Conservation (phyloP, 192 early-diverging fungal genomes). For the Umbelopsis ramanniana region DNA sequence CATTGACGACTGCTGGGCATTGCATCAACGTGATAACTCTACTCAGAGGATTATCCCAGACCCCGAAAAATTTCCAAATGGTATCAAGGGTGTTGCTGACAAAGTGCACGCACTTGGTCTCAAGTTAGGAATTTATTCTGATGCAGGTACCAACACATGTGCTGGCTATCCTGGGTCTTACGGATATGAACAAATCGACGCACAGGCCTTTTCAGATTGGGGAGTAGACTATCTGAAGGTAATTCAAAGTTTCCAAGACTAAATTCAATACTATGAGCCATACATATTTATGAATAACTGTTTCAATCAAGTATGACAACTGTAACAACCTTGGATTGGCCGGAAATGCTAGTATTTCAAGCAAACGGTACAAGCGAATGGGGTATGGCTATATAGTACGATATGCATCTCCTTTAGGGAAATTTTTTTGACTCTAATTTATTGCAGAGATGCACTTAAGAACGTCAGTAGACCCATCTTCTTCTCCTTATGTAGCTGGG, state of each 20-base stretch:
- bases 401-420: no score
- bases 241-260: background rate
- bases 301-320: slow-evolving; percentile 50
- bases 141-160: slow-evolving; percentile 57
- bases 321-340: slow-evolving; percentile 48
- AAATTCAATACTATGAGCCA: background rate
- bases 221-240: slow-evolving; percentile 64
- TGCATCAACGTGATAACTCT: slow-evolving; percentile 38
- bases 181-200: slow-evolving; percentile 51
- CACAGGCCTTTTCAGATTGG: slow-evolving; percentile 56
- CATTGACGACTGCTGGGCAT: slow-evolving; percentile 64
- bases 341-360: slow-evolving; percentile 5
- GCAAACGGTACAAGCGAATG: slow-evolving; percentile 38
- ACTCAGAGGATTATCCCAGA: slow-evolving; percentile 38
- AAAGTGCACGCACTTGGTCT: slow-evolving; percentile 47
- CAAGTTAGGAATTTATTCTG: slow-evolving; percentile 44
- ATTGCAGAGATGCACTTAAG: slow-evolving; percentile 46
- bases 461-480: slow-evolving; percentile 49
- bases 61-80: slow-evolving; percentile 52
- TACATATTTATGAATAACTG: background rate
- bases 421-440: background rate
- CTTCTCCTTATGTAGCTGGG: slow-evolving; percentile 55
- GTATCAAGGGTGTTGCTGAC: slow-evolving; percentile 53
- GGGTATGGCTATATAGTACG: no score
- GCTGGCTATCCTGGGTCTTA: slow-evolving; percentile 52